Base-by-base conservation (phyloP, 805 yeast genomes). In the Spathaspora girioi region DNA sequence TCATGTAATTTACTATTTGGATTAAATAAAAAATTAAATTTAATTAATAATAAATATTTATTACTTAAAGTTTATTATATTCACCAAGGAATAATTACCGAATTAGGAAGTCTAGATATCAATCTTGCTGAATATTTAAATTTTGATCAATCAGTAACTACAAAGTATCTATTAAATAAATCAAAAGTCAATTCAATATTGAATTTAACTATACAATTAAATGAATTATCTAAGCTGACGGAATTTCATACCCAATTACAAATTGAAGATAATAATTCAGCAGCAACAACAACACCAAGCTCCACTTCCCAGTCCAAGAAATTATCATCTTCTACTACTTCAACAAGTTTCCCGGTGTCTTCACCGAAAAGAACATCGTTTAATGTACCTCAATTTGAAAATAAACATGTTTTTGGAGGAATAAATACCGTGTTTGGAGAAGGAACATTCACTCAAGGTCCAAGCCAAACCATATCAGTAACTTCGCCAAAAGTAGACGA, bases 141-240 rank as follows among this genome's bases (percentile, higher is more conserved):
- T 56, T 81, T 79, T 50, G 72, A 75, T 31, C 76, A 77, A 49
- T 75, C 81, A 3, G 67, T 77, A 3, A 73, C 84, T 1, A 76
- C 86, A 54, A 75, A 88, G 54, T 90, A 87, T 59, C 69, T 93
- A 43, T 71, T 93, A 38, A 85, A 85, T 59, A 79, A 89, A 26
- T 86, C 96, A 1, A 89, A 89, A 57, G 82, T 93, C 17, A 93
- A 93, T 65, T 85, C 96, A 2, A 86, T 89, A n/a, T 66, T 87
- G 40, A 84, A 79, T 53, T 54, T 89, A 42, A 76, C 84, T 1
- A 70, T 88, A n/a, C 71, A 73, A 5, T 66, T 87, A 57, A 75
- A 71, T 42, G 77, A 73, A 52, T 63, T 73, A 18, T 70, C 78
- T 2, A 51, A 68, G 3, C 62, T 70, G 52, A 61, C 59, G 42